phyloP scores from a whole-genome alignment of 345 rosid genomes.

The Syzygium aromaticum region DNA sequence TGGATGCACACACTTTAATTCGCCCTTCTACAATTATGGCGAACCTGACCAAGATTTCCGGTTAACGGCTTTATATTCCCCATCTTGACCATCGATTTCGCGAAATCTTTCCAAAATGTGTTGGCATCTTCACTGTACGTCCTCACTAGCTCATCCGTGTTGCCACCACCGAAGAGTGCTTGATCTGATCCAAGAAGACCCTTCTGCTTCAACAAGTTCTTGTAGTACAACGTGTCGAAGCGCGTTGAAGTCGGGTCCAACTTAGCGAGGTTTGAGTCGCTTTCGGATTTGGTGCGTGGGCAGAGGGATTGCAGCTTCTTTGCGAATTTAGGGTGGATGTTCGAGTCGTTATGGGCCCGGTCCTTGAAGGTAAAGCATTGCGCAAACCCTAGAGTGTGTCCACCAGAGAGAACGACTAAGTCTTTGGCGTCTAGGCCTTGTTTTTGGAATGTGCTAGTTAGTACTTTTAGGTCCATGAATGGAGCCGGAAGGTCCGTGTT shows the following conservation, averaged over 20 bases:
- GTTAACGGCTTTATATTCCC: slow-evolving; percentile 46
- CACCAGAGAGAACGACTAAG: slow-evolving; percentile 47
- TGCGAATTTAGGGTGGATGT: slow-evolving; percentile 28
- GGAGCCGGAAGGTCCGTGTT: slow-evolving; percentile 24
- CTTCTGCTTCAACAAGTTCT: slow-evolving; percentile 11
- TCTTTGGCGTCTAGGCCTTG: slow-evolving; percentile 34
- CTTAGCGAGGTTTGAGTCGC: slow-evolving; percentile 4
- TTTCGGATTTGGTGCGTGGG: slow-evolving; percentile 5
- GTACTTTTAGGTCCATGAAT: slow-evolving; percentile 18
- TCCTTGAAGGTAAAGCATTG: slow-evolving; percentile 13
- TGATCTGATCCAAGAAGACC: slow-evolving; percentile 25
- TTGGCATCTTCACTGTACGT: background rate
- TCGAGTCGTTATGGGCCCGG: slow-evolving; percentile 20
- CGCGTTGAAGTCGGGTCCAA: slow-evolving; percentile 5
- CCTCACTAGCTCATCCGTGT: slow-evolving; percentile 6
- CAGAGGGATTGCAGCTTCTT: slow-evolving; percentile 15
- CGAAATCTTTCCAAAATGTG: slow-evolving; percentile 26
- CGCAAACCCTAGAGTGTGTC: slow-evolving; percentile 40
- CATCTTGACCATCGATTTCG: slow-evolving; percentile 41
- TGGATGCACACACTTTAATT: background rate
- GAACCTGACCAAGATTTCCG: slow-evolving; percentile 29
- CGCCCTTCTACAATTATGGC: slow-evolving; percentile 25
- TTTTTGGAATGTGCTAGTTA: slow-evolving; percentile 22
- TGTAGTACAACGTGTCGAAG: slow-evolving; percentile 18
- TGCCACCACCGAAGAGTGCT: slow-evolving; percentile 7